phyloP scores from a whole-genome alignment of 176 grass and related monocot genomes.

The Bothriochloa decipiens region DNA sequence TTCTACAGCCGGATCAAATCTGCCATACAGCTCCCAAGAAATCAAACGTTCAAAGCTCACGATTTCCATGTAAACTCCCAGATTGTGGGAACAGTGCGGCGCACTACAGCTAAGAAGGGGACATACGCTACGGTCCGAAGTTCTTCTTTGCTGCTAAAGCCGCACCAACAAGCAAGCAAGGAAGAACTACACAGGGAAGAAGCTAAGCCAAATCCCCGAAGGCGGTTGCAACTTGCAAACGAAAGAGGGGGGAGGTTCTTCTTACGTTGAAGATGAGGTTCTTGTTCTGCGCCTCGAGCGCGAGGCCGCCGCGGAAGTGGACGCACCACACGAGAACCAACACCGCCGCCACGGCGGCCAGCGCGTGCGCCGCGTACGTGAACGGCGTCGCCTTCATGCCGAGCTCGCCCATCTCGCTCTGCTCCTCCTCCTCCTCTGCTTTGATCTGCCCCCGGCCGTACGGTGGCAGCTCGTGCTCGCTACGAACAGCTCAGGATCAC shows the following conservation, averaged over 20 bases:
- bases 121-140: constrained; percentile 7
- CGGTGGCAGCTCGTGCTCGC: background rate
- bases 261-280: constrained; percentile 74
- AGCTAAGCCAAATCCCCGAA: background rate
- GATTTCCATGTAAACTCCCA: background rate
- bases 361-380: constrained; percentile 72
- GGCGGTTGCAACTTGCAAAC: background rate
- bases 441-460: too few relatives aligned
- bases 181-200: background rate
- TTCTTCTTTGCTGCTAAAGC: constrained; percentile 15
- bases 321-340: constrained; percentile 89
- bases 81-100: background rate
- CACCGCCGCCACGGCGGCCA: constrained; percentile 58
- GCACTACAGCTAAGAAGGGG: background rate
- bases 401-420: constrained; percentile 31
- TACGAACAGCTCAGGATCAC: background rate
- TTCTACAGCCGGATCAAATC: background rate
- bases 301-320: constrained; percentile 87
- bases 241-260: too few relatives aligned
- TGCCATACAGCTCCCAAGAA: background rate
- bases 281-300: constrained; percentile 77
- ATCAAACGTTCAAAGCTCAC: background rate
- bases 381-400: constrained; percentile 69
- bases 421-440: background rate
- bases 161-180: constrained; percentile 1